These are phyloP conservation scores for Rhizopus delemar DNA, from an alignment of 371 early-diverging fungal species.

Conservation along the genomic window DNA sequence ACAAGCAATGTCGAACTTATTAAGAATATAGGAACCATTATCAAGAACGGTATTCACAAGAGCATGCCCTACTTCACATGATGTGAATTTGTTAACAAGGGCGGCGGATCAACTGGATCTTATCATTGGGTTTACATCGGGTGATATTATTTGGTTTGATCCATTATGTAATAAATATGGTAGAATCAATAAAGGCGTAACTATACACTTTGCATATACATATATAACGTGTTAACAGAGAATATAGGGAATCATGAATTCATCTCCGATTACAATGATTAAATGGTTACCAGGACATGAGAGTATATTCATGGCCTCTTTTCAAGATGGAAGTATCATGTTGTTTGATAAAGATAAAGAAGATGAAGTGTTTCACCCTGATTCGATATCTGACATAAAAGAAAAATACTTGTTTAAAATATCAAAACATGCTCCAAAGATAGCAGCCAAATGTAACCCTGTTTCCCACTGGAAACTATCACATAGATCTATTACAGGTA, in stretches of 20 bases:
- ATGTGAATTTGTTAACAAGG: slow-evolving; percentile 80
- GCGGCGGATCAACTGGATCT: slow-evolving; percentile 73
- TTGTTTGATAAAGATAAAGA: slow-evolving; percentile 89
- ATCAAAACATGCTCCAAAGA: slow-evolving; percentile 49
- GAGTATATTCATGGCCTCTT: slow-evolving; percentile 81
- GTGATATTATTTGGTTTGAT: slow-evolving; percentile 87
- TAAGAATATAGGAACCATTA: slow-evolving; percentile 67
- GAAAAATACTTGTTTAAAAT: slow-evolving; percentile 49
- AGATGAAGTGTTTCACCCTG: slow-evolving; percentile 57
- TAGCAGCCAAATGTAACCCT: slow-evolving; percentile 70
- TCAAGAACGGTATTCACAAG: slow-evolving; percentile 79
- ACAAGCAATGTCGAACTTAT: background rate
- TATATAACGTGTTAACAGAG: background rate
- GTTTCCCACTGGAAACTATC: slow-evolving; percentile 72
- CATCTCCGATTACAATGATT: slow-evolving; percentile 73
- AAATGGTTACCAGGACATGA: slow-evolving; percentile 92
- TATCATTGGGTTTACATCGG: slow-evolving; percentile 82
- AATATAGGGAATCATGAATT: slow-evolving; percentile 68
- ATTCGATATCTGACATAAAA: background rate
- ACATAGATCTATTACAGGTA: slow-evolving; percentile 67
- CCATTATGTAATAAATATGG: slow-evolving; percentile 75
- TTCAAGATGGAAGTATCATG: slow-evolving; percentile 76
- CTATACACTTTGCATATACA: slow-evolving; percentile 4
- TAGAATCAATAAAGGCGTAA: slow-evolving; percentile 53
- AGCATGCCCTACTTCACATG: slow-evolving; percentile 86